Conservation (phyloP, 352 stramenopile species). For the Pythium phragmitis region DNA sequence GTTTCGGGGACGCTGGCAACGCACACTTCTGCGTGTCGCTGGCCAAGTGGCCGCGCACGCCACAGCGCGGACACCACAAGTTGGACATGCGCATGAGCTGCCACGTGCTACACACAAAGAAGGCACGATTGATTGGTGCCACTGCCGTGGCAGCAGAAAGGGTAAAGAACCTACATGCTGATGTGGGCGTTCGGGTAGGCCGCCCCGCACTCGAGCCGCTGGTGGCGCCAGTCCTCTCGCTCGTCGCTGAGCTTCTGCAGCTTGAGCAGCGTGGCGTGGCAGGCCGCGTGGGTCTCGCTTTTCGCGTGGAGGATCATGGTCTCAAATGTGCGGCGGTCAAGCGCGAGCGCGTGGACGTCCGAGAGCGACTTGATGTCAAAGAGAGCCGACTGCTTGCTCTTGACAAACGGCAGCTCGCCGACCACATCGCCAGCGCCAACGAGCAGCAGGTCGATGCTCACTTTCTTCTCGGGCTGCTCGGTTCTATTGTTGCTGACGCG, state of each 20-base stretch:
- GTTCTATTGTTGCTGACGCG: conserved; percentile 14
- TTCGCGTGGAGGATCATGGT: conserved; percentile 50
- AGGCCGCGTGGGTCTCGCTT: conserved; percentile 39
- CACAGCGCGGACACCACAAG: conserved; percentile 56
- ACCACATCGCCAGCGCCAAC: conserved; percentile 59
- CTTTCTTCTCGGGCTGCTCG: conserved; percentile 52
- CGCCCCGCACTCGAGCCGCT: conserved; percentile 67
- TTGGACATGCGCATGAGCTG: conserved; percentile 79
- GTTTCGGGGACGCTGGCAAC: conserved; percentile 22
- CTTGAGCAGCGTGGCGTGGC: conserved; percentile 39
- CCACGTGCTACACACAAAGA: conserved; percentile 44
- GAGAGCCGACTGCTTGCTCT: conserved; percentile 38
- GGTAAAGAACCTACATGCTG: conserved; percentile 46
- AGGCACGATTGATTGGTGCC: no score
- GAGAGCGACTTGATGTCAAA: conserved; percentile 73
- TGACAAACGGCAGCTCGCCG: conserved; percentile 60
- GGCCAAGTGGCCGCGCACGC: conserved; percentile 50
- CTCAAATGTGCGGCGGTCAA: conserved; percentile 64
- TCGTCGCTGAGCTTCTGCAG: conserved; percentile 50
- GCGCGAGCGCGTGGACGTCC: conserved; percentile 61
- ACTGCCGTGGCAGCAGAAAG: background rate
- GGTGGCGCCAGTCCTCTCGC: conserved; percentile 69
- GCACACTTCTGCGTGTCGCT: conserved; percentile 46
- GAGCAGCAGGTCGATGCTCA: conserved; percentile 66
- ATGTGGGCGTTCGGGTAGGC: conserved; percentile 69